Percentiles rank a stretch among this genome's conserved stretches.
Conservation (phyloP, 1,139 yeast species). For the Geotrichum siamense region DNA sequence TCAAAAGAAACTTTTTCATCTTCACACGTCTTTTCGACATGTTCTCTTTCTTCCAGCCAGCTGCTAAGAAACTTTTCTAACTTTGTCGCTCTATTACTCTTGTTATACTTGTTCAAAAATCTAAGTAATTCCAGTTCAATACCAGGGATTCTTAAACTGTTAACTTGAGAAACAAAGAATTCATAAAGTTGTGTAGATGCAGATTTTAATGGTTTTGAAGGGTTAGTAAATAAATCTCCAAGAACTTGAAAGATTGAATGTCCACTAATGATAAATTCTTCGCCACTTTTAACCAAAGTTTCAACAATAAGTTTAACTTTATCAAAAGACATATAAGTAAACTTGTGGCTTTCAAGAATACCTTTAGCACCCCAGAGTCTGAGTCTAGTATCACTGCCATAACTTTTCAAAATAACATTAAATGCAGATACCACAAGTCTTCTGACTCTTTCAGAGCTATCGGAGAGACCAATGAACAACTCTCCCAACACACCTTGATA, state of each 20-base stretch:
- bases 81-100: conserved; percentile 23
- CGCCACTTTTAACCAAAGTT: conserved; percentile 35
- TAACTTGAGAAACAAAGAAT: conserved; percentile 47
- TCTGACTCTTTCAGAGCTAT: conserved; percentile 33
- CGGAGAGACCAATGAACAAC: conserved; percentile 28
- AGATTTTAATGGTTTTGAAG: conserved; percentile 15
- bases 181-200: conserved; percentile 32
- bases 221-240: conserved; percentile 22
- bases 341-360: conserved; percentile 44
- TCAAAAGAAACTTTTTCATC: conserved; percentile 44
- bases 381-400: conserved; percentile 37
- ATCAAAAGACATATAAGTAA: conserved; percentile 51
- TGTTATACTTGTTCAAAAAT: conserved; percentile 37
- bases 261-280: conserved; percentile 43
- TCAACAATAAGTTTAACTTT: conserved; percentile 50
- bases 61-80: conserved; percentile 32
- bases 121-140: conserved; percentile 41
- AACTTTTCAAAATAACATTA: conserved; percentile 33
- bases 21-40: conserved; percentile 42
- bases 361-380: conserved; percentile 35
- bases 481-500: conserved; percentile 33
- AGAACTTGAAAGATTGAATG: conserved; percentile 38
- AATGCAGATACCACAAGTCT: conserved; percentile 38
- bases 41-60: conserved; percentile 41
- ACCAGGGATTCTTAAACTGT: conserved; percentile 40